These are phyloP conservation scores for Boletus reticuloceps DNA, from an alignment of 768 basidiomycete species.

Conservation along the genomic window DNA sequence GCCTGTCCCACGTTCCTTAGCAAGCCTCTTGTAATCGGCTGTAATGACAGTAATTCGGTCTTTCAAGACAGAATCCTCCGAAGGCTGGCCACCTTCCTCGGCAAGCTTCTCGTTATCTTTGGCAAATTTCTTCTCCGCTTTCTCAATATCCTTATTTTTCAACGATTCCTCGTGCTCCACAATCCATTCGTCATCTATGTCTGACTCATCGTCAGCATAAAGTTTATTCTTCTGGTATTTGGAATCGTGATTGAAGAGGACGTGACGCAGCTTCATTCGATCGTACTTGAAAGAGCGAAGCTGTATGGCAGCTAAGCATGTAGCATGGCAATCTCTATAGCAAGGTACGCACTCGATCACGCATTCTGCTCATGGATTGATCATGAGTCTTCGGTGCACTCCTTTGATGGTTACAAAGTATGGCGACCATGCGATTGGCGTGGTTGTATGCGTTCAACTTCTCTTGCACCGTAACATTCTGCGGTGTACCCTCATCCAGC, in stretches of 20 bases:
- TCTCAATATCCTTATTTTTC: conserved; percentile 83
- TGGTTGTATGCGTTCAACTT: conserved; percentile 97
- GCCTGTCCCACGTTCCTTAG: conserved; percentile 77
- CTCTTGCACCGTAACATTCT: conserved; percentile 81
- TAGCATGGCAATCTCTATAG: neutral
- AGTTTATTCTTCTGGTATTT: conserved; percentile 81
- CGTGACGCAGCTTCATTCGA: conserved; percentile 93
- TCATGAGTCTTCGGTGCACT: conserved; percentile 90
- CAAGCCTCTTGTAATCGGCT: conserved; percentile 70
- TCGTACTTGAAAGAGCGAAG: conserved; percentile 91
- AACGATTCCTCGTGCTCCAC: conserved; percentile 72
- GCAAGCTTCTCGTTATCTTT: conserved; percentile 87
- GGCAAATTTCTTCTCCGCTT: conserved; percentile 89
- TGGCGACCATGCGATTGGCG: conserved; percentile 95
- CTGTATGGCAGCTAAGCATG: conserved; percentile 40
- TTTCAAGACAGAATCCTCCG: conserved; percentile 60
- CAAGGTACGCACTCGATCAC: conserved; percentile 66
- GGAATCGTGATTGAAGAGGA: conserved; percentile 72
- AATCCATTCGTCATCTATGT: conserved; percentile 92
- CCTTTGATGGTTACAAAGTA: conserved; percentile 98
- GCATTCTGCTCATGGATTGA: conserved; percentile 92
- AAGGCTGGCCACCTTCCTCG: conserved; percentile 64
- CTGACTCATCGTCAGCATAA: conserved; percentile 83
- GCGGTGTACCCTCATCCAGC: conserved; percentile 70
- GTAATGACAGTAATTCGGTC: conserved; percentile 70